These are phyloP conservation scores for Cystobasidiopsis lactophilus DNA, from an alignment of 768 basidiomycete genomes.

Conservation along the genomic window DNA sequence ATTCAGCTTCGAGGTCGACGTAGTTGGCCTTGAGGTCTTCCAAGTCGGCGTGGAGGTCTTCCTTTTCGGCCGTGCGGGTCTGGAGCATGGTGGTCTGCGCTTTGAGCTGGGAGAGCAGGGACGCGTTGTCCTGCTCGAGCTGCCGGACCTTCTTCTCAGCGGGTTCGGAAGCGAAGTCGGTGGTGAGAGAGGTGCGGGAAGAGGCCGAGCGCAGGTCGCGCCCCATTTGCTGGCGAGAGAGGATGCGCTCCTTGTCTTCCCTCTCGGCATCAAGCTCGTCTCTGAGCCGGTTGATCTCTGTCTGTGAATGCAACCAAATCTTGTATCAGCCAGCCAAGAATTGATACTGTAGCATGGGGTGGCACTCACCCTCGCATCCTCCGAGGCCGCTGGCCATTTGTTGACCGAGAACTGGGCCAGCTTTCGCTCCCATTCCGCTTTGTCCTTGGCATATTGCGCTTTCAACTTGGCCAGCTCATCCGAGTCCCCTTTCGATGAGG, in stretches of 20 bases:
- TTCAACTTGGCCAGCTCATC: background rate
- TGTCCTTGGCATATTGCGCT: conserved; percentile 6
- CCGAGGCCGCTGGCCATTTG: conserved; percentile 10
- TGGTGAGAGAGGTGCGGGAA: no score
- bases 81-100: conserved; percentile 18
- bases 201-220: no score
- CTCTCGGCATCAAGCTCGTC: conserved; percentile 38
- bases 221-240: conserved; percentile 14
- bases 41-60: conserved; percentile 31
- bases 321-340: background rate
- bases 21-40: conserved; percentile 44
- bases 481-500: background rate
- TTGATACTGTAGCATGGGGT: no score
- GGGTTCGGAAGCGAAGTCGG: no score
- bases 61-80: conserved; percentile 15
- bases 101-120: conserved; percentile 15
- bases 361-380: conserved; percentile 10
- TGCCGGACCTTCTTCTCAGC: conserved; percentile 4
- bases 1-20: conserved; percentile 6
- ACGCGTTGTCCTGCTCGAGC: conserved; percentile 17
- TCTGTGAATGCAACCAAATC: background rate
- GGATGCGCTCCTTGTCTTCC: conserved; percentile 39
- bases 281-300: conserved; percentile 48
- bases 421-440: conserved; percentile 19
- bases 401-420: conserved; percentile 6